phyloP scores from a whole-genome alignment of 2,329 filamentous ascomycete species.

The Trichoderma hamatum region DNA sequence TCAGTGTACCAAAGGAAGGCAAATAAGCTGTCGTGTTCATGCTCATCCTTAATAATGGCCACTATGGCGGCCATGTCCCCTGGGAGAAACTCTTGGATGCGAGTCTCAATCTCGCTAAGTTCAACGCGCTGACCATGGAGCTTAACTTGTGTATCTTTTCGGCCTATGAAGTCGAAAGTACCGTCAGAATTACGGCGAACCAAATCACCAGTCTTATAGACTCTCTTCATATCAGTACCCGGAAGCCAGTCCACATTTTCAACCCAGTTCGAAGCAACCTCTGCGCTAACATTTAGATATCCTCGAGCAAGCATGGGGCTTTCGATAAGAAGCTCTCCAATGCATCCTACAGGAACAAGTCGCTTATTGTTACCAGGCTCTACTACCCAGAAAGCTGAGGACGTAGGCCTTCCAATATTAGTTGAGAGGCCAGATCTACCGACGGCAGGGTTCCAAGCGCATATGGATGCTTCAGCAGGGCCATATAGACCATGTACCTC shows the following conservation, averaged over 20 bases:
- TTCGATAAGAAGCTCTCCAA: slow-evolving; percentile 33
- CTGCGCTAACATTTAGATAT: slow-evolving; percentile 27
- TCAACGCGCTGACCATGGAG: slow-evolving; percentile 27
- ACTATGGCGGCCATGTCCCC: slow-evolving; percentile 22
- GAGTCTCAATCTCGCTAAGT: slow-evolving; percentile 25
- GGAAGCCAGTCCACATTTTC: slow-evolving; percentile 27
- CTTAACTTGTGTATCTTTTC: slow-evolving; percentile 27
- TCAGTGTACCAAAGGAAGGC: slow-evolving; percentile 28
- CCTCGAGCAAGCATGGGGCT: slow-evolving; percentile 32
- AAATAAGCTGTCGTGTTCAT: slow-evolving; percentile 10
- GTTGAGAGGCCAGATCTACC: slow-evolving; percentile 13
- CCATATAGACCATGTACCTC: slow-evolving; percentile 22
- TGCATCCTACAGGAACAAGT: slow-evolving; percentile 29
- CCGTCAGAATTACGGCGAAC: slow-evolving; percentile 27
- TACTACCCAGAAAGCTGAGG: slow-evolving; percentile 31
- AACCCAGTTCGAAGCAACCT: slow-evolving; percentile 28
- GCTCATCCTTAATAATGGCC: slow-evolving; percentile 25
- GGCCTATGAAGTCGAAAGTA: slow-evolving; percentile 25
- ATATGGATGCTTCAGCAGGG: slow-evolving; percentile 26
- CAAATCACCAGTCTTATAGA: slow-evolving; percentile 24
- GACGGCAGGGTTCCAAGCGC: slow-evolving; percentile 13
- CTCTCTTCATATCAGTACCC: not conserved
- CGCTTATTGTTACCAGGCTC: slow-evolving; percentile 25
- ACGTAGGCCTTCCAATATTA: slow-evolving; percentile 26
- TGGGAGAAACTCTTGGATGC: slow-evolving; percentile 22